Base-by-base conservation (phyloP, 495 filamentous ascomycete species). In the Chaetomium fimeti region DNA sequence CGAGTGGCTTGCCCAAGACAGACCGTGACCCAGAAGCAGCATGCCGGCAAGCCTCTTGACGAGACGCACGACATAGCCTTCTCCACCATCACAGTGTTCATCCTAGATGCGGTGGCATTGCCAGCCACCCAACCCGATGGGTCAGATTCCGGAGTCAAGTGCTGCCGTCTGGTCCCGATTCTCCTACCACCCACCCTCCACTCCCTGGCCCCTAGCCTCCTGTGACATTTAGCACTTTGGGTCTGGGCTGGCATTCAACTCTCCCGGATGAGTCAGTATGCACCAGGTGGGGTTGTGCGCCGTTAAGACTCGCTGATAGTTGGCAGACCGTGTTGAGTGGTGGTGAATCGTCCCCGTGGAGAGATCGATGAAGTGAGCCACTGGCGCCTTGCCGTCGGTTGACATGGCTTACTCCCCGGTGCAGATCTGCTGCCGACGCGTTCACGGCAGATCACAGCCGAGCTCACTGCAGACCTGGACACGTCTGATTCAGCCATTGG, bases 41-140 rank as follows among this genome's bases (percentile, higher is more conserved):
- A 32, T 45, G 55, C 25, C 53, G 49, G 57, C 53, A 28, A 24
- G 61, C 49, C 45, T 54, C 29, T 18, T 45, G 36, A 20, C 25
- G 36, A 55, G 57, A 45, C 49, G 63, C 57, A 60, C 36, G 49
- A 65, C 57, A 53, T 56, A 22, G 4, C 12, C 28, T 27, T 60
- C 57, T 36, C 25, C 27, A 28, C 51, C 22, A 22, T 27, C 40
- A 38, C 24, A 40, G 32, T 56, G 32, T n/a, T 28, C 61, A 56
- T 52, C 61, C 36, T 45, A 32, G 11, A 12, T 43, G 56, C 25
- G 15, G 40, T 25, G 22, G 22, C 54, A 38, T 58, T 24, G 38
- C 22, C 56, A 45, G n/a, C 24, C 22, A 48, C 24, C 16, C 51
- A 58, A 20, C 43, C 15, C 9, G n/a, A 16, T 18, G 25, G 25